Conservation (phyloP, 2,329 filamentous ascomycete species). For the Truncatella angustata region DNA sequence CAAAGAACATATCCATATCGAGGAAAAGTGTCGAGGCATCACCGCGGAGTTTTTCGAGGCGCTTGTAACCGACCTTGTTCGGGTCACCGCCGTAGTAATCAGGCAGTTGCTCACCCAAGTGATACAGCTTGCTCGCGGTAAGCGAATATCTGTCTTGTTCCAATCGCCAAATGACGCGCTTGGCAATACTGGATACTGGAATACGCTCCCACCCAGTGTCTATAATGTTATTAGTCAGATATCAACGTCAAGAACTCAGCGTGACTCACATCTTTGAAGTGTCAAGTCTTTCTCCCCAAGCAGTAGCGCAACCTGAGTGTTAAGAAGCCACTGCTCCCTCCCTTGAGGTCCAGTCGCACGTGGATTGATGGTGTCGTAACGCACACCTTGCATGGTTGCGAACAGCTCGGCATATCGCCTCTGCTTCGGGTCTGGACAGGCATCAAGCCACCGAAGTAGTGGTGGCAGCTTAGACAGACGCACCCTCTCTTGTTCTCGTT, state of each 20-base stretch:
- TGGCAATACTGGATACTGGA: constrained; percentile 52
- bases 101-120: constrained; percentile 52
- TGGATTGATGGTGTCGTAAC: constrained; percentile 61
- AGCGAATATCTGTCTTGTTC: constrained; percentile 58
- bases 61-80: constrained; percentile 38
- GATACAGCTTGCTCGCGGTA: constrained; percentile 46
- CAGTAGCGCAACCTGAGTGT: constrained; percentile 61
- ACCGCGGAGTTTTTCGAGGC: constrained; percentile 43
- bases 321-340: constrained; percentile 66
- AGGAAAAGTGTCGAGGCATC: constrained; percentile 54
- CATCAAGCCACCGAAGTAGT: constrained; percentile 60
- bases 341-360: constrained; percentile 51
- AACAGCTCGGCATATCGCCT: constrained; percentile 53
- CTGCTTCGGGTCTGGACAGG: constrained; percentile 48
- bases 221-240: constrained; percentile 23
- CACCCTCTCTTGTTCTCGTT: constrained; percentile 54
- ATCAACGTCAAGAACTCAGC: neutral
- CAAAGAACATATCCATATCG: constrained; percentile 63
- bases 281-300: constrained; percentile 63
- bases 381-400: constrained; percentile 56
- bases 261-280: constrained; percentile 56
- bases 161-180: constrained; percentile 58
- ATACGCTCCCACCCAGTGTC: constrained; percentile 59
- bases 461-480: constrained; percentile 58
- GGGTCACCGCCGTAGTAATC: constrained; percentile 50